Evolutionary conservation across 768 basidiomycete genomes (phyloP).

Genomic region (Clathrus columnatus): DNA sequence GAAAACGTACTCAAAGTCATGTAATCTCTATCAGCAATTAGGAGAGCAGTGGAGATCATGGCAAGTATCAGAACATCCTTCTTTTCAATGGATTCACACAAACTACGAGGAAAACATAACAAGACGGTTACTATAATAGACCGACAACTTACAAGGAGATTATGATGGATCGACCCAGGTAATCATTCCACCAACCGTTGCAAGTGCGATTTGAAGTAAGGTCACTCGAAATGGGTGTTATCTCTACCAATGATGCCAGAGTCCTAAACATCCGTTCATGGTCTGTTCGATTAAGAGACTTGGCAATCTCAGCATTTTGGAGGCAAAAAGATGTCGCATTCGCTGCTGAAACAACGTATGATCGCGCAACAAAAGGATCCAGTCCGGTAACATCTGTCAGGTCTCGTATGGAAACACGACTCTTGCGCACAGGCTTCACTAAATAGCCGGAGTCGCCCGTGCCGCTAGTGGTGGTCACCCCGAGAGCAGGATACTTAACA

Average conservation of each 20-base stretch:
- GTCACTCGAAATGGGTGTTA: constrained; percentile 3
- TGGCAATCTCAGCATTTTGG: constrained; percentile 53
- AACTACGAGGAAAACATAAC: constrained; percentile 24
- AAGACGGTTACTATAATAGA: not conserved
- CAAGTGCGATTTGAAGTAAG: not conserved
- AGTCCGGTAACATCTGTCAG: constrained; percentile 41
- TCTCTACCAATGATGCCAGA: constrained; percentile 40
- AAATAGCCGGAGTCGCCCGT: not conserved
- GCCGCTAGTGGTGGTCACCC: not conserved
- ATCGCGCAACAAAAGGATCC: constrained; percentile 49
- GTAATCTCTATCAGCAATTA: constrained; percentile 21
- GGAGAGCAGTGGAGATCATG: constrained; percentile 60
- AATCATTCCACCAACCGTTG: constrained; percentile 12
- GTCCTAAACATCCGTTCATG: constrained; percentile 63
- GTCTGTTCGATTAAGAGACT: constrained; percentile 48
- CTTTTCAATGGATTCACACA: constrained; percentile 31
- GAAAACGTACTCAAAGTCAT: constrained; percentile 11
- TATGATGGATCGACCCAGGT: constrained; percentile 14
- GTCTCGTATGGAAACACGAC: constrained; percentile 39
- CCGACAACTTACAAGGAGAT: constrained; percentile 14
- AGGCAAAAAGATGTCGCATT: constrained; percentile 43
- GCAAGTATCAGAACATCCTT: constrained; percentile 79
- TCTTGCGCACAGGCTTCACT: not conserved
- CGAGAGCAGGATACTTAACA: not conserved
- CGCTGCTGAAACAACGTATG: constrained; percentile 45